phyloP scores from a whole-genome alignment of 2,329 filamentous ascomycete genomes.

The Ceratocystis eucalypticola region DNA sequence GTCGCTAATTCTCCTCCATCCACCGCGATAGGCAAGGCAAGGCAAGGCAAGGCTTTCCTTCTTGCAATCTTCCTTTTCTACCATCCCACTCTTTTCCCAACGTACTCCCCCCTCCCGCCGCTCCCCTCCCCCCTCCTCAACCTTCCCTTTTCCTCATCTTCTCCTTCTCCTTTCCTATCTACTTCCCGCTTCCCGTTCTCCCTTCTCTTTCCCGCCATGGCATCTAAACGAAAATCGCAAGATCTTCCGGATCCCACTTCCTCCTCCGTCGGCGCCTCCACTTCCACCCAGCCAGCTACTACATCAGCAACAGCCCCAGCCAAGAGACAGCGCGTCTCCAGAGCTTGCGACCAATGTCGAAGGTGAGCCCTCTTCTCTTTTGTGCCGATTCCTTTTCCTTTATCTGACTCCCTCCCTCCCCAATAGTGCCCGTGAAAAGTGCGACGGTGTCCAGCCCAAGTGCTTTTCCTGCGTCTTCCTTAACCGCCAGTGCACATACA shows the following conservation, averaged over 20 bases:
- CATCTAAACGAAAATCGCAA: constrained; percentile 28
- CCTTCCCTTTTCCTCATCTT: not conserved
- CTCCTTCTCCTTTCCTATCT: not conserved
- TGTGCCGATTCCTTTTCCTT: not conserved
- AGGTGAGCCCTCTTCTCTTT: constrained; percentile 20
- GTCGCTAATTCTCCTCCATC: not conserved
- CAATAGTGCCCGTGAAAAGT: constrained; percentile 49
- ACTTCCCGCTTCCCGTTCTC: not conserved
- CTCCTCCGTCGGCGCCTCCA: constrained; percentile 22
- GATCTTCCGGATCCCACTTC: constrained; percentile 20
- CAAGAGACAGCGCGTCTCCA: constrained; percentile 52
- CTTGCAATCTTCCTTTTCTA: not conserved
- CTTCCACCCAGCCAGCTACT: constrained; percentile 20
- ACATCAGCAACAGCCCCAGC: constrained; percentile 25
- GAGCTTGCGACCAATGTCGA: constrained; percentile 57
- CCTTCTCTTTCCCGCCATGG: constrained; percentile 24
- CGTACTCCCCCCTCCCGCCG: not conserved
- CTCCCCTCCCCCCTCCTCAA: not conserved
- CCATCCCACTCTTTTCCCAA: not conserved
- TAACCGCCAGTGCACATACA: constrained; percentile 55
- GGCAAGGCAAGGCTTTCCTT: not conserved
- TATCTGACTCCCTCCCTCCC: not conserved
- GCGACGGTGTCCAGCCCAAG: constrained; percentile 52
- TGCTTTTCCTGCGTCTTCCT: constrained; percentile 54
- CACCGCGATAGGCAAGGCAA: not conserved